Evolutionary conservation across 2,329 filamentous ascomycete species (phyloP).

Genomic region (Westerdykella sp.): DNA sequence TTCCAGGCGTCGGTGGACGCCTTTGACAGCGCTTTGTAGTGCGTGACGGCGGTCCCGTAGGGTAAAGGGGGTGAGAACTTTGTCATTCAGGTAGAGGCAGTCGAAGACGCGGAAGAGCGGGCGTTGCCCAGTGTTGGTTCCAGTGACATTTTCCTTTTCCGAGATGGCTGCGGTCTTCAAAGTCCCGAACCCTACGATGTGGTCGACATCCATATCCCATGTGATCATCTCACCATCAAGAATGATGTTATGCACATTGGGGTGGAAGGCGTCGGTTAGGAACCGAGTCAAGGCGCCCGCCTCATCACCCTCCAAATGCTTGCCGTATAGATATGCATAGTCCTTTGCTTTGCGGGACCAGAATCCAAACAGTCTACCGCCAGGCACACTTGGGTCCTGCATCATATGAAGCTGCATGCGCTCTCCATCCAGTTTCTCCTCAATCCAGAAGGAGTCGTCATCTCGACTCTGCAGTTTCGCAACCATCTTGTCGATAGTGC

Average conservation of each 20-base stretch:
- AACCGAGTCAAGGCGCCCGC: conserved; percentile 74
- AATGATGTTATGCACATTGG: conserved; percentile 77
- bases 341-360: conserved; percentile 97
- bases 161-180: conserved; percentile 84
- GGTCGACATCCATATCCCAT: conserved; percentile 83
- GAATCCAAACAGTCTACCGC: conserved; percentile 71
- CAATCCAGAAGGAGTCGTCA: conserved; percentile 83
- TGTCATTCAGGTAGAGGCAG: conserved; percentile 80
- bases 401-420: conserved; percentile 94
- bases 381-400: conserved; percentile 59
- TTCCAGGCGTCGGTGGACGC: conserved; percentile 71
- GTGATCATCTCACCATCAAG: conserved; percentile 98
- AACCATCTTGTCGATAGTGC: conserved; percentile 71
- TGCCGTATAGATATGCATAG: conserved; percentile 90
- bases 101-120: conserved; percentile 86
- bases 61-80: conserved; percentile 72
- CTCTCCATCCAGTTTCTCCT: conserved; percentile 96
- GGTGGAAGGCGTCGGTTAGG: conserved; percentile 67
- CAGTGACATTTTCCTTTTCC: conserved; percentile 66
- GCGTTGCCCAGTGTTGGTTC: conserved; percentile 53
- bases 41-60: conserved; percentile 73
- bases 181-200: conserved; percentile 82
- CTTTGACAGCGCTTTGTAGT: conserved; percentile 62
- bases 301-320: conserved; percentile 61
- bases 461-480: conserved; percentile 61